Conservation (phyloP, 805 yeast species). For the Spathaspora arborariae region DNA sequence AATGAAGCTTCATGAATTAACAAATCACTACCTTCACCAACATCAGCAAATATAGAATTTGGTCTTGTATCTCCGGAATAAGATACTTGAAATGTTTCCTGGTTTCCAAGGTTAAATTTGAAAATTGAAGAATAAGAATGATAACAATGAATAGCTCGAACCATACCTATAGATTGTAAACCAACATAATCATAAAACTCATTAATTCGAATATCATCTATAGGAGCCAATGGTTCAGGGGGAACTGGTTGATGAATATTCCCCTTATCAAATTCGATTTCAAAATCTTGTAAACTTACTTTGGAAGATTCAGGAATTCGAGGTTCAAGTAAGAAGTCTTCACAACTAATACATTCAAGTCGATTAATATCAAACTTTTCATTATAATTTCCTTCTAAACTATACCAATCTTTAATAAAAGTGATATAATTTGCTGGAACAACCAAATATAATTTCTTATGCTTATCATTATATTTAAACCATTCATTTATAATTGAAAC, state of each 20-base stretch:
- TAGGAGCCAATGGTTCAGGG: slow-evolving; percentile 21
- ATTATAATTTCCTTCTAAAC: slow-evolving; percentile 36
- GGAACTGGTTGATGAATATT: slow-evolving; percentile 12
- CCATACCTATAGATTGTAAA: slow-evolving; percentile 48
- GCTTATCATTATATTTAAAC: slow-evolving; percentile 42
- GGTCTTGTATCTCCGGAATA: slow-evolving; percentile 98
- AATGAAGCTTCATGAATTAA: slow-evolving; percentile 92
- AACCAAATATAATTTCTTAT: slow-evolving; percentile 49
- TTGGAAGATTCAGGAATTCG: slow-evolving; percentile 27
- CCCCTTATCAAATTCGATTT: slow-evolving; percentile 25
- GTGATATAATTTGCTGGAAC: slow-evolving; percentile 71
- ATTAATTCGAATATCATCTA: slow-evolving; percentile 23
- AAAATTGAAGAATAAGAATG: slow-evolving; percentile 68
- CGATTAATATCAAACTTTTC: slow-evolving; percentile 31
- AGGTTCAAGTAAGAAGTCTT: slow-evolving; percentile 41
- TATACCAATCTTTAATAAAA: slow-evolving; percentile 68
- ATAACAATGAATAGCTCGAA: slow-evolving; percentile 81
- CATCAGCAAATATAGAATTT: slow-evolving; percentile 53
- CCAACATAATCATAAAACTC: slow-evolving; percentile 40
- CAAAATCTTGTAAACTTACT: slow-evolving; percentile 27
- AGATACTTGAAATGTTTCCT: slow-evolving; percentile 58
- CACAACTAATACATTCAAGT: slow-evolving; percentile 56
- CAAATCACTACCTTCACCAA: slow-evolving; percentile 67
- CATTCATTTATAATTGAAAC: slow-evolving; percentile 67
- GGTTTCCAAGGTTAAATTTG: slow-evolving; percentile 43